phyloP scores from a whole-genome alignment of 345 rosid genomes.

The Moringa oleifera region DNA sequence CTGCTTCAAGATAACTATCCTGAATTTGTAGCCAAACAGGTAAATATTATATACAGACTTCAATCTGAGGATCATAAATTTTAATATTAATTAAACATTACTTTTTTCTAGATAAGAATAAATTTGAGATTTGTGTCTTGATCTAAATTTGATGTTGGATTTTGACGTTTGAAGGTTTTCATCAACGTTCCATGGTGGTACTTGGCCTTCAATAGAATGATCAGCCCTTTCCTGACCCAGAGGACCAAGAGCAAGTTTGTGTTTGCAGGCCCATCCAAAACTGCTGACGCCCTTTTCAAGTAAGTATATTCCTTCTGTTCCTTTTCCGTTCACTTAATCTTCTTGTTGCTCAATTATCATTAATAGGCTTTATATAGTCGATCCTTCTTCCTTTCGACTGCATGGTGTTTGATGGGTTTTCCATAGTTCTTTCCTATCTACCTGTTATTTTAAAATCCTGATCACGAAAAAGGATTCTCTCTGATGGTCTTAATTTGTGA shows the following conservation, averaged over 20 bases:
- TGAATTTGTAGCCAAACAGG: constrained; percentile 93
- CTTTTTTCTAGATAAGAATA: too few relatives aligned
- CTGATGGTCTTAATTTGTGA: background rate
- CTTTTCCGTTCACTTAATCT: background rate
- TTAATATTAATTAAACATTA: too few relatives aligned
- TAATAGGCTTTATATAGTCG: background rate
- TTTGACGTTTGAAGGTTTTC: constrained; percentile 46
- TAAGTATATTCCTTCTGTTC: constrained; percentile 17
- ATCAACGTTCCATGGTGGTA: constrained; percentile 99
- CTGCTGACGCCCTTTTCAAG: constrained; percentile 85
- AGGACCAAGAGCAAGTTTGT: constrained; percentile 96
- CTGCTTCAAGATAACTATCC: constrained; percentile 94
- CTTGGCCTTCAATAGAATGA: constrained; percentile 67
- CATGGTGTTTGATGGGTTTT: too few relatives aligned
- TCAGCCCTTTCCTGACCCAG: constrained; percentile 80
- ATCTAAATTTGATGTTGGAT: background rate
- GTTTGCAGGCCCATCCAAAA: constrained; percentile 71
- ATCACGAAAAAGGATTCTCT: background rate
- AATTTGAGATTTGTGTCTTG: background rate
- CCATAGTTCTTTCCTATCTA: too few relatives aligned
- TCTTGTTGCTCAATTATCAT: background rate
- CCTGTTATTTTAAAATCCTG: background rate
- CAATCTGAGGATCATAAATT: too few relatives aligned
- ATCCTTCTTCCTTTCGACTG: background rate
- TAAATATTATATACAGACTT: constrained; percentile 7